phyloP scores from a whole-genome alignment of 768 basidiomycete genomes.

The Leccinellum luteum region DNA sequence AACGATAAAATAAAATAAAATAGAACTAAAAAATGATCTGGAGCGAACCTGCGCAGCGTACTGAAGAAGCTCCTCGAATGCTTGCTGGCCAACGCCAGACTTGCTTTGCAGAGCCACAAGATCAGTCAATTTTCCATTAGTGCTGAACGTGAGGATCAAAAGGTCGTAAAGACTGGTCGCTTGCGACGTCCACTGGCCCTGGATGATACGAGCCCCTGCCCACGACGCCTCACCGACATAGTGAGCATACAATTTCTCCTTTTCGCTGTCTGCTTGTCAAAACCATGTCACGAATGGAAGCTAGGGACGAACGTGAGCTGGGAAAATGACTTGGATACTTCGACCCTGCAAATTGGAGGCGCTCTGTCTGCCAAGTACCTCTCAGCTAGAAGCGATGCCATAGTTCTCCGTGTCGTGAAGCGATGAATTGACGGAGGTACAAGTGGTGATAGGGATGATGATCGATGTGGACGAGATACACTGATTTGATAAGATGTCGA shows the following conservation, averaged over 20 bases:
- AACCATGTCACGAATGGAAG: neutral
- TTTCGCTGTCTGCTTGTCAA: conserved; percentile 42
- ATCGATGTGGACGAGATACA: conserved; percentile 12
- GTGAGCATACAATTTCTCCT: conserved; percentile 80
- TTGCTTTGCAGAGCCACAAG: conserved; percentile 49
- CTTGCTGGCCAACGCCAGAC: conserved; percentile 52
- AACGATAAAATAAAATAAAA: fast-evolving
- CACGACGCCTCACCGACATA: conserved; percentile 69
- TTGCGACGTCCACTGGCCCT: conserved; percentile 79
- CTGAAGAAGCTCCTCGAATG: conserved; percentile 70
- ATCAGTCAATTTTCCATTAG: conserved; percentile 56
- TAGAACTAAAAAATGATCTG: neutral
- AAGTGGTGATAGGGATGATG: neutral
- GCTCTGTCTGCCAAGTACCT: conserved; percentile 73
- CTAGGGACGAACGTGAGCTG: conserved; percentile 52
- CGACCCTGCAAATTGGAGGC: conserved; percentile 73
- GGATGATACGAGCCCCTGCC: conserved; percentile 83
- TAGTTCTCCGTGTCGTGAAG: conserved; percentile 19
- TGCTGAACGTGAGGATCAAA: conserved; percentile 65
- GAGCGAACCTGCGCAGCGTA: conserved; percentile 65
- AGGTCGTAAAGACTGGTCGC: conserved; percentile 69
- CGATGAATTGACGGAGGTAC: neutral
- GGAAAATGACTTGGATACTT: conserved; percentile 65
- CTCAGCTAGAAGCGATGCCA: conserved; percentile 43
- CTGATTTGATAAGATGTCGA: conserved; percentile 13